Evolutionary conservation across 2,329 filamentous ascomycete species (phyloP).

Genomic region (Pseudogymnoascus sp.): DNA sequence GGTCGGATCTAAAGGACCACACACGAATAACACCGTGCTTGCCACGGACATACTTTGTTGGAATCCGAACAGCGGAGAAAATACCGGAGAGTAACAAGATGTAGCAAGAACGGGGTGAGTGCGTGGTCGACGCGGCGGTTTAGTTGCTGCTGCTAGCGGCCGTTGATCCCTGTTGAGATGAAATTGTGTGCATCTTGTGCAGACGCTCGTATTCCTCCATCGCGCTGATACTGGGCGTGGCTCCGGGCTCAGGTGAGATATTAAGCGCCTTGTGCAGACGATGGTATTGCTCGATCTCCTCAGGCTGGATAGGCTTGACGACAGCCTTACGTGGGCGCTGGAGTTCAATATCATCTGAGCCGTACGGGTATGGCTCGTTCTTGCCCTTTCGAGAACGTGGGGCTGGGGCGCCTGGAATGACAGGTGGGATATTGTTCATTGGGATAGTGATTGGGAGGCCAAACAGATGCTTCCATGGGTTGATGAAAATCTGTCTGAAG

Average conservation of each 20-base stretch:
- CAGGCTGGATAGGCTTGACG: background rate
- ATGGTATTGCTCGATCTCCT: background rate
- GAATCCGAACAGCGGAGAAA: background rate
- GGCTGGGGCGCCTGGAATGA: no score
- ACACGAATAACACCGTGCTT: background rate
- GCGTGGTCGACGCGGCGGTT: background rate
- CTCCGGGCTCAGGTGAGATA: background rate
- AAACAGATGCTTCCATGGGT: background rate
- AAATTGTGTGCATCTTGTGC: background rate
- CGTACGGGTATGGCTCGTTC: no score
- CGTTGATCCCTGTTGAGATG: background rate
- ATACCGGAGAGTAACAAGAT: background rate
- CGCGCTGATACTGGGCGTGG: no score
- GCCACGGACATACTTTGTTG: background rate
- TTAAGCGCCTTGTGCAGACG: background rate
- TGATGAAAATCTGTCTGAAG: background rate
- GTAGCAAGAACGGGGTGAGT: background rate
- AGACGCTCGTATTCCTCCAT: background rate
- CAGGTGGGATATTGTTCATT: no score
- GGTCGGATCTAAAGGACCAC: background rate
- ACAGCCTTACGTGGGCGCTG: background rate
- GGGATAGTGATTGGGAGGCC: background rate
- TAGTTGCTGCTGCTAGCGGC: background rate
- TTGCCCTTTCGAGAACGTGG: no score
- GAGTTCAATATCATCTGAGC: background rate